phyloP scores from a whole-genome alignment of 768 basidiomycete genomes.

The Cystobasidium ongulense region DNA sequence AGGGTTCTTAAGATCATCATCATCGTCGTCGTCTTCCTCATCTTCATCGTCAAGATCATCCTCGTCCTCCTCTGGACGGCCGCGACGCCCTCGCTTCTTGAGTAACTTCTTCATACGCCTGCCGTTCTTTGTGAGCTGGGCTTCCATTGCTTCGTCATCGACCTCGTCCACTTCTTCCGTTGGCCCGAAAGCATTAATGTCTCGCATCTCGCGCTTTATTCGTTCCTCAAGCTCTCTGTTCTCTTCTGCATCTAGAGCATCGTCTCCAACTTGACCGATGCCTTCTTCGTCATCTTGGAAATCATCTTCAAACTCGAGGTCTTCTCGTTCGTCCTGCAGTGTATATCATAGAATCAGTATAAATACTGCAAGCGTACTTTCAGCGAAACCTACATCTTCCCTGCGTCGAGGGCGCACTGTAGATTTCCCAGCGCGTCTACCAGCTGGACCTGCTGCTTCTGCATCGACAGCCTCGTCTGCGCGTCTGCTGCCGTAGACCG shows the following conservation, averaged over 20 bases:
- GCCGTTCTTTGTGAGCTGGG: conserved; percentile 10
- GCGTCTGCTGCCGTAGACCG: neutral
- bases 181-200: neutral
- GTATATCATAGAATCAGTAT: neutral
- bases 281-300: conserved; percentile 30
- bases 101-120: conserved; percentile 10
- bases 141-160: conserved; percentile 2
- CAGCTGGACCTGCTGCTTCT: conserved; percentile 13
- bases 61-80: conserved; percentile 22
- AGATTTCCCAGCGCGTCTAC: neutral
- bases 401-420: neutral
- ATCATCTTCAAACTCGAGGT: conserved; percentile 28
- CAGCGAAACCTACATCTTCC: neutral
- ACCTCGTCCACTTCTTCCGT: neutral
- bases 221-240: conserved; percentile 24
- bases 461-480: neutral
- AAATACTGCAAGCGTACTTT: neutral
- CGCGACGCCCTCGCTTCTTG: conserved; percentile 18
- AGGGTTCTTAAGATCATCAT: conserved; percentile 19
- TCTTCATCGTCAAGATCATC: conserved; percentile 23
- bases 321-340: conserved; percentile 16
- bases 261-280: conserved; percentile 28
- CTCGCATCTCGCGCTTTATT: conserved; percentile 23
- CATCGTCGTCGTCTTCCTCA: conserved; percentile 13
- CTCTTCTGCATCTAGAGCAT: conserved; percentile 18